phyloP scores from a whole-genome alignment of 1,284 basidiomycete species.

The Fomitiporia mediterranea region DNA sequence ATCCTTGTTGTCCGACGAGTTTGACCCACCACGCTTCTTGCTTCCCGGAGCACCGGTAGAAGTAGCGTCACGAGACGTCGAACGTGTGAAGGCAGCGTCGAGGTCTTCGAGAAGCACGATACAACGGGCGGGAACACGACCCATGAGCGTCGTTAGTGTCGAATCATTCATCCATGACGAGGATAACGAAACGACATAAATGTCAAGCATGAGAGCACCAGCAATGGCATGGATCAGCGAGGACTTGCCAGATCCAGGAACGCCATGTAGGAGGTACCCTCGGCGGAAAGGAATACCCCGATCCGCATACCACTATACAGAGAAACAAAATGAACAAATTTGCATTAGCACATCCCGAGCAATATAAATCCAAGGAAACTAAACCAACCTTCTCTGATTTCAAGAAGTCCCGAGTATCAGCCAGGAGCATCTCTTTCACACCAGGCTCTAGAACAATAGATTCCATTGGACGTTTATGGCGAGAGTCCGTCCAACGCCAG shows the following conservation, averaged over 20 bases:
- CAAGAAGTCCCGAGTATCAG: conserved; percentile 77
- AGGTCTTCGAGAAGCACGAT: conserved; percentile 82
- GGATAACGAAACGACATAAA: conserved; percentile 73
- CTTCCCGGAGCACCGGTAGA: conserved; percentile 56
- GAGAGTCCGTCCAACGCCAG: conserved; percentile 79
- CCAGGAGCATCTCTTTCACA: conserved; percentile 78
- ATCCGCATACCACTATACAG: conserved; percentile 43
- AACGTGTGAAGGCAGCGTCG: conserved; percentile 74
- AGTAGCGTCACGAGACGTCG: conserved; percentile 25
- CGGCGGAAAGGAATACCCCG: conserved; percentile 75
- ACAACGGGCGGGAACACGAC: conserved; percentile 74
- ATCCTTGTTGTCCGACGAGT: conserved; percentile 35
- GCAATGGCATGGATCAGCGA: conserved; percentile 82
- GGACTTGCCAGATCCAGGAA: conserved; percentile 78
- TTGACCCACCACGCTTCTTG: conserved; percentile 40
- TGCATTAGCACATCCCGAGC: background rate
- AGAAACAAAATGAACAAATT: conserved; percentile 9
- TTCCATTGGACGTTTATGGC: conserved; percentile 75
- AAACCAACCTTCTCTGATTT: conserved; percentile 64
- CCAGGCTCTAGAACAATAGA: conserved; percentile 78
- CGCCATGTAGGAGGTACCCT: conserved; percentile 78
- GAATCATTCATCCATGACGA: conserved; percentile 77
- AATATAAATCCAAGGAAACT: conserved; percentile 11
- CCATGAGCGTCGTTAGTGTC: conserved; percentile 72
- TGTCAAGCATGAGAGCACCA: conserved; percentile 74